Evolutionary conservation across 345 rosid species (phyloP).

Genomic region (Eucalyptus rudis): DNA sequence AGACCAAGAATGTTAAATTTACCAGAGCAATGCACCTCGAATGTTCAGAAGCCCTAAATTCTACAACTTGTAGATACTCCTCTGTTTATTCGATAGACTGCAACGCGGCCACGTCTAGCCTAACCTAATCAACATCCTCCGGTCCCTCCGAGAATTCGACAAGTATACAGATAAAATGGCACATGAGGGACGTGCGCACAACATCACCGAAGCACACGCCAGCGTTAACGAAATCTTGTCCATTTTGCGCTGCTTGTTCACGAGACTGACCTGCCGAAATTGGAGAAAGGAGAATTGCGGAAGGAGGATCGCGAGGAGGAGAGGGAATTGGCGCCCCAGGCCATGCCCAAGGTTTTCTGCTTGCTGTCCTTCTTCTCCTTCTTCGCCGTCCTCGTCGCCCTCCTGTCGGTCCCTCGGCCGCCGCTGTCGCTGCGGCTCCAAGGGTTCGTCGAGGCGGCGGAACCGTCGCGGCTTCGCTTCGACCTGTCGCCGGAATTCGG

Average conservation of each 20-base stretch:
- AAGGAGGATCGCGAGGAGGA: constrained; percentile 69
- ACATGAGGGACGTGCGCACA: neutral
- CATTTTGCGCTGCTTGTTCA: neutral
- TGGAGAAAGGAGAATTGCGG: constrained; percentile 59
- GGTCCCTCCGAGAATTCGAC: neutral
- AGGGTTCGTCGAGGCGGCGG: constrained; percentile 18
- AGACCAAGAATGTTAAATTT: neutral
- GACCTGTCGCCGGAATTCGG: constrained; percentile 24
- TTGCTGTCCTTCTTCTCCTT: constrained; percentile 22
- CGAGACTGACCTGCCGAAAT: constrained; percentile 58
- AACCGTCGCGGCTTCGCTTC: constrained; percentile 46
- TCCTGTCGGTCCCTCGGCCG: neutral
- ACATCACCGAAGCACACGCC: neutral
- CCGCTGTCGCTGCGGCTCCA: constrained; percentile 7
- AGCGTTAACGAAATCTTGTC: neutral
- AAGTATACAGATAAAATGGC: neutral
- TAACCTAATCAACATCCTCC: neutral
- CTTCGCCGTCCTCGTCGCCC: constrained; percentile 15
- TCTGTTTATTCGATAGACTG: neutral
- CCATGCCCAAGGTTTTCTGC: constrained; percentile 89
- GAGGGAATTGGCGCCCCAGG: constrained; percentile 74
- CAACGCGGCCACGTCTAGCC: neutral
- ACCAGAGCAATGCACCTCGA: neutral
- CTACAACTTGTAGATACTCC: neutral
- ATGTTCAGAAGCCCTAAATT: neutral